A percentile compares a stretch with the other conserved stretches of the same genome.
Evolutionary conservation across 2,329 filamentous ascomycete species (phyloP).

Genomic region (Lomentospora prolificans): DNA sequence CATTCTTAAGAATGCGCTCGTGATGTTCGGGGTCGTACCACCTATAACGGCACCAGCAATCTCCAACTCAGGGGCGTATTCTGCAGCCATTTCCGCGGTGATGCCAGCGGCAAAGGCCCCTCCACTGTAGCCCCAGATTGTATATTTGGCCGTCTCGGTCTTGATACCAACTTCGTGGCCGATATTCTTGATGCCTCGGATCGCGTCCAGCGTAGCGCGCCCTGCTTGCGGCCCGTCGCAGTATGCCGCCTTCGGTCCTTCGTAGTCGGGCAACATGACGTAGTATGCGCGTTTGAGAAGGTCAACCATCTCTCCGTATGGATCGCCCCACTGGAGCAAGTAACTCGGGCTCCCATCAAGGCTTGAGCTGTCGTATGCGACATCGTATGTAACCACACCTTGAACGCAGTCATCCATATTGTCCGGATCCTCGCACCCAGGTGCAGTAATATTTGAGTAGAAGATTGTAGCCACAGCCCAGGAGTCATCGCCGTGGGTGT

Average conservation of each 20-base stretch:
- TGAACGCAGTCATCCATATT: constrained; percentile 3
- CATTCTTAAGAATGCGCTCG: constrained; percentile 22
- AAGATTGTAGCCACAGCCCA: constrained; percentile 17
- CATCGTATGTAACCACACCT: constrained; percentile 30
- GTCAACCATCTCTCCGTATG: constrained; percentile 9
- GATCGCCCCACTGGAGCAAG: constrained; percentile 20
- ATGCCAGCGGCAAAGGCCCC: constrained; percentile 41
- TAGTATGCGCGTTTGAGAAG: constrained; percentile 30
- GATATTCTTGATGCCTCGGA: constrained; percentile 29
- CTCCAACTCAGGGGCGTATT: constrained; percentile 42
- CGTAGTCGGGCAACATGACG: constrained; percentile 36
- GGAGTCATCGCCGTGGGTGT: constrained; percentile 10
- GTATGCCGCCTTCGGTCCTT: constrained; percentile 34
- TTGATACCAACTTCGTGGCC: constrained; percentile 19
- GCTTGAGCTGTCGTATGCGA: constrained; percentile 28
- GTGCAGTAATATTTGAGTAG: constrained; percentile 16
- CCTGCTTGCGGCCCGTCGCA: constrained; percentile 31
- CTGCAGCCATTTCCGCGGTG: constrained; percentile 39
- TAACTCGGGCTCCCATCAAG: constrained; percentile 28
- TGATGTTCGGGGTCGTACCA: constrained; percentile 32
- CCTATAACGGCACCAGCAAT: constrained; percentile 39
- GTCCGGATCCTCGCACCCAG: not conserved
- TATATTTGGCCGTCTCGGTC: constrained; percentile 23
- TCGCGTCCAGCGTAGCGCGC: constrained; percentile 32
- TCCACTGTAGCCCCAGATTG: constrained; percentile 47